Base-by-base conservation (phyloP, 345 rosid genomes). In the Cardamine chenopodiifolia region DNA sequence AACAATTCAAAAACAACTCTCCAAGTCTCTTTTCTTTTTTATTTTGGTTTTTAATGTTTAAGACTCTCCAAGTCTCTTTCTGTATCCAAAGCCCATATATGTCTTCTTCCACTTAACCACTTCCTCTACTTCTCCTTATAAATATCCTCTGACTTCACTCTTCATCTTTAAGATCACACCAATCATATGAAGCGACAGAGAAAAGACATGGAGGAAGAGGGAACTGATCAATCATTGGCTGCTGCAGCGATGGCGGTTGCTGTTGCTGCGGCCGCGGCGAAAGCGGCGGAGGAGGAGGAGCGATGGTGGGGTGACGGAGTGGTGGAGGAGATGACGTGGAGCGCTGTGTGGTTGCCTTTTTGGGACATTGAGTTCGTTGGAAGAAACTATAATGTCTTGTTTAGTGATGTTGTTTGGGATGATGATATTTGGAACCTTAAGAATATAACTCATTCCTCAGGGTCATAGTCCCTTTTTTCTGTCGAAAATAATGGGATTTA, bases 361-460 rank as follows among this genome's bases (percentile, higher is more conserved):
- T 90, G 91, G 87, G 91, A 85, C 67, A 79, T 84, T 40, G 96
- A 86, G 61, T 85, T 70, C 32, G 66, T 83, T 28, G 84, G 70
- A 32, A 80, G 80, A 64, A 82, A 86, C 49, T 83, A 68, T 53
- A 49, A 40, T 60, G 70, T 68, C 4, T 69, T 84, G 77, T 83
- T 84, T 25, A 76, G 68, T 66, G 90, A 85, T 81, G 89, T 83
- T 35, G 84, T 63, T 68, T 86, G 96, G 91, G 91, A 82, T 53
- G 86, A 78, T 63, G 89, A 84, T 80, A 85, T 90, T 65, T 90
- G 93, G 93, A 85, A 88, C 83, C 71, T 90, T 79, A 83, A 76
- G 64, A 73, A 69, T 22, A 20, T 74, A 66, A 55, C 71, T 26
- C 77, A 79, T 57, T 66, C 81, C 37, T 80, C 82, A 14, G 56